Base-by-base conservation (phyloP, 2,329 filamentous ascomycete species). In the Verticillium isaacii region DNA sequence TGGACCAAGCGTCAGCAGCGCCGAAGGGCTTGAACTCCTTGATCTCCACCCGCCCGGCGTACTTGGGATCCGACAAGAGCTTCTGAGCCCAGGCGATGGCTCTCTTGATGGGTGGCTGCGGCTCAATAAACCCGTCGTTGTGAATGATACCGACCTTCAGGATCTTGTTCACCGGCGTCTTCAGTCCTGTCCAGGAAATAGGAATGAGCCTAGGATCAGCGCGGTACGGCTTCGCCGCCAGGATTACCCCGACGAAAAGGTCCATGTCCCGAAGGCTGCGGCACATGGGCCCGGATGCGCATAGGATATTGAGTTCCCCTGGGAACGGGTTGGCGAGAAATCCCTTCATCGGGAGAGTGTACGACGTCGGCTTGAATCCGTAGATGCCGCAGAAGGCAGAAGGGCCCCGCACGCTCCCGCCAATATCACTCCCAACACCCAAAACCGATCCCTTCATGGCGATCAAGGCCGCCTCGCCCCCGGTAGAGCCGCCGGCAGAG, bases 401-500 rank as follows among this genome's bases (percentile, higher is more conserved):
- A 2, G 77, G 77, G 1, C 72, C 73, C 1, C 75, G 72, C 23
- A 78, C 71, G 50, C 75, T 77, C 9, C 77, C 76, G 1, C 73
- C 77, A 32, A 80, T 76, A 45, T 80, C 78, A 32, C 75, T 73
- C 4, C 77, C 77, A 39, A 80, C 66, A 0, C 77, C 75, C 14
- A 80, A 55, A 2, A 77, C 64, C 29, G 73, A 76, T 5, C 78
- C 78, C 1, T 76, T 69, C 41, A 78, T 68, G 3, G 74, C 76
- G 2, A 80, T 54, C 1, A 80, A 63, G 0, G 78, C 76, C 0
- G 69, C 72, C 60, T 78, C 77, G 0, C 89, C 89, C 9, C 89
- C 89, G 0, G 84, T 86, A 15, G 82, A 85, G 1, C 89, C 89
- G 6, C 89, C 89, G 0, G 85, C 80, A 0, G 83, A 85, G 34